Conservation (phyloP, 331 rosid species). For the Prunus yedoensis region DNA sequence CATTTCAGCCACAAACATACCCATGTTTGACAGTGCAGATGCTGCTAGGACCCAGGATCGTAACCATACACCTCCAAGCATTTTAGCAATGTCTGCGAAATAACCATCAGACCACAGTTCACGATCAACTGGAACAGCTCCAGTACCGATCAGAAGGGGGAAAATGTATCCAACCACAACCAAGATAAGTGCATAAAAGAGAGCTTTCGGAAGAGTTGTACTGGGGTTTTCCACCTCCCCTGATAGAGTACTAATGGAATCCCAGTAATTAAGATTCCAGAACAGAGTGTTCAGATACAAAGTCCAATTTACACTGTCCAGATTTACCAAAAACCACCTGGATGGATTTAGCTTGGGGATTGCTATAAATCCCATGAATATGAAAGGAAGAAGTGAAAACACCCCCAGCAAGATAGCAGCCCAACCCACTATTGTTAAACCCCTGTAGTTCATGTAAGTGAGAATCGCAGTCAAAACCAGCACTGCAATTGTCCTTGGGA, state of each 20-base stretch:
- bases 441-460: constrained; percentile 62
- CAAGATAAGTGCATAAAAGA: constrained; percentile 46
- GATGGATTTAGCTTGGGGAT: constrained; percentile 45
- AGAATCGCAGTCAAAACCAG: constrained; percentile 37
- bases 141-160: constrained; percentile 56
- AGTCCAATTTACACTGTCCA: constrained; percentile 45
- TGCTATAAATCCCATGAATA: constrained; percentile 55
- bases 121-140: constrained; percentile 43
- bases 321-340: constrained; percentile 46
- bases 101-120: constrained; percentile 57
- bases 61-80: constrained; percentile 57
- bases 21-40: constrained; percentile 69
- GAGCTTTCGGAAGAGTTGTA: constrained; percentile 56
- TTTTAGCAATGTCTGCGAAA: constrained; percentile 49
- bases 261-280: constrained; percentile 75
- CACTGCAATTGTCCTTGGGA: constrained; percentile 41
- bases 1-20: constrained; percentile 68
- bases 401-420: constrained; percentile 48
- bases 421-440: constrained; percentile 60
- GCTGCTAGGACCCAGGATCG: constrained; percentile 56
- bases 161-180: constrained; percentile 48
- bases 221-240: constrained; percentile 60
- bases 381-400: constrained; percentile 57
- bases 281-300: constrained; percentile 58
- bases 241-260: constrained; percentile 55